Evolutionary conservation across 1,139 yeast species (phyloP).

Genomic region (Fermentozyma sake): DNA sequence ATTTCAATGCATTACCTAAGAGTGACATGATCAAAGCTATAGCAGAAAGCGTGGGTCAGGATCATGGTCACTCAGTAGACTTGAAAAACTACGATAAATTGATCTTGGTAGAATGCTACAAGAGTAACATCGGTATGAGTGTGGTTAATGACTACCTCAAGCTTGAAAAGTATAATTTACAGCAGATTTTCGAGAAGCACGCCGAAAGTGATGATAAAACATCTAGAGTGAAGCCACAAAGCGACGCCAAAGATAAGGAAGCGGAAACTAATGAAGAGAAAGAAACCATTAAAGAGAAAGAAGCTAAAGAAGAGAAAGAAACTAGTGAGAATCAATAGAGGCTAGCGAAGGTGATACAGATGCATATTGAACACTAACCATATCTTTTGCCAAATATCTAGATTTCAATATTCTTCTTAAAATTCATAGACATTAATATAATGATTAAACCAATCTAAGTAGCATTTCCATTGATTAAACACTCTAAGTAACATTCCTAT

Average conservation of each 20-base stretch:
- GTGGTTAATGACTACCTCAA: slow-evolving; percentile 64
- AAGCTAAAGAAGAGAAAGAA: slow-evolving; percentile 4
- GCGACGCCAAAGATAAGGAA: slow-evolving; percentile 3
- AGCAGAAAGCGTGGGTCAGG: slow-evolving; percentile 69
- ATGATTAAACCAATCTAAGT: too few species aligned
- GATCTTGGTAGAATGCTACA: slow-evolving; percentile 82
- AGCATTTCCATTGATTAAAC: too few species aligned
- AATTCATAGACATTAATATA: too few species aligned
- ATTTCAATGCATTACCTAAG: slow-evolving; percentile 68
- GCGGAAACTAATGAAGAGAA: slow-evolving; percentile 3
- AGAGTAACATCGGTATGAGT: slow-evolving; percentile 76
- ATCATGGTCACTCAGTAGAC: slow-evolving; percentile 73
- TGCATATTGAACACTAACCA: too few species aligned
- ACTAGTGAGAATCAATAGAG: slow-evolving; percentile 3
- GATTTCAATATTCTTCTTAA: too few species aligned
- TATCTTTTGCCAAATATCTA: too few species aligned
- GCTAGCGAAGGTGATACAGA: too few species aligned
- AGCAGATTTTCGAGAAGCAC: slow-evolving; percentile 55
- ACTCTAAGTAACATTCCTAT: too few species aligned
- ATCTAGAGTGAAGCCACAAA: slow-evolving; percentile 11
- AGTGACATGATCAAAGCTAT: slow-evolving; percentile 65
- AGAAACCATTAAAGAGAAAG: slow-evolving; percentile 4
- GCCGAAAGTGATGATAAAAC: slow-evolving; percentile 12
- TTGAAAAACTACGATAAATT: slow-evolving; percentile 75
- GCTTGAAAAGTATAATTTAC: slow-evolving; percentile 54